Evolutionary conservation across 768 basidiomycete genomes (phyloP), one percentile per base, ranked within the genome.

Genomic region (Sistotremastrum niveocremeum): DNA sequence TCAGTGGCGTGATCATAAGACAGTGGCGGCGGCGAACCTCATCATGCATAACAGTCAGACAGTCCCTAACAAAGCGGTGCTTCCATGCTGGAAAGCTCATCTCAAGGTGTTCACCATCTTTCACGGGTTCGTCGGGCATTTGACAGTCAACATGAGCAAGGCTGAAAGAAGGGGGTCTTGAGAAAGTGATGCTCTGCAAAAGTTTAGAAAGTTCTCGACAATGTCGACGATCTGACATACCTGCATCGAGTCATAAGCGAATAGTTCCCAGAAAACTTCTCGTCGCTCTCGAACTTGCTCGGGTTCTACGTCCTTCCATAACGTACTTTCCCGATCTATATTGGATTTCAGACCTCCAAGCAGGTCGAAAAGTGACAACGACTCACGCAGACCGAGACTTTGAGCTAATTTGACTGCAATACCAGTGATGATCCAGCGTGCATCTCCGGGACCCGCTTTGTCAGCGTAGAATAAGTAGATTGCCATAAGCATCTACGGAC

Each of bases 11-110:
- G 20, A 20, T 20, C 20, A 20, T 20, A 20, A 20, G 20, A 20
- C 20, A 20, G 20, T 20, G 20, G 20, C 20, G 29, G 79, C 79
- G 7, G 77, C 78, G 50, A 79, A 82, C 80, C 58, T 82, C 78
- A 52, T 82, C 80, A 50, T 80, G 77, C 45, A 82, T 68, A 5
- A 76, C 62, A 35, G 74, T 74, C 76, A 82, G 77, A 54, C 79
- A 81, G 55, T 81, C 77, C 1, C 77, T 74, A 12, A 71, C 65
- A 49, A 80, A 81, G 31, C 75, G 70, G 52, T 82, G 78, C 60
- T 82, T 82, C 80, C 80, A 82, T 20, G 73, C 67, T 79, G 70
- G 59, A 72, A 80, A 81, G 45, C 61, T 66, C 76, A 80, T 79
- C 52, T 81, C 79, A 3, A 68, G 56, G 46, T 79, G 74, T 4